These are phyloP conservation scores for Sclerospora graminicola DNA, from an alignment of 352 stramenopile species.

Conservation along the genomic window DNA sequence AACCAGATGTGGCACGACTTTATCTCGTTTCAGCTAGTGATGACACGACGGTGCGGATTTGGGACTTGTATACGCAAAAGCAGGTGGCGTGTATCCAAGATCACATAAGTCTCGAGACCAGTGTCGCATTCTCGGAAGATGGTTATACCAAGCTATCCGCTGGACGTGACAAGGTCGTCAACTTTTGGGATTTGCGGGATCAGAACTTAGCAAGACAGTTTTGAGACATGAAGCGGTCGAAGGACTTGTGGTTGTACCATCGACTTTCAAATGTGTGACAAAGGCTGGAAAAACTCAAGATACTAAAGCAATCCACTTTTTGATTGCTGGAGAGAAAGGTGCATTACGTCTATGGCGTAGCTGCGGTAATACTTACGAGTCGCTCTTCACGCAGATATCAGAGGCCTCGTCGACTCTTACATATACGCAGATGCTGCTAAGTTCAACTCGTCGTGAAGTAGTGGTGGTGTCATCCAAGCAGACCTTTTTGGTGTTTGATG, in stretches of 20 bases:
- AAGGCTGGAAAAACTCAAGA: conserved; percentile 22
- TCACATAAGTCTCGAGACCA: conserved; percentile 92
- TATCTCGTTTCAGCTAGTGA: conserved; percentile 73
- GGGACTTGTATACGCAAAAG: conserved; percentile 79
- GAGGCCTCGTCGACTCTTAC: conserved; percentile 27
- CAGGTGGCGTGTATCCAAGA: conserved; percentile 86
- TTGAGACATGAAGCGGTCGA: conserved; percentile 93
- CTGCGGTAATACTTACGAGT: conserved; percentile 23
- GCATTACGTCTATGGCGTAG: conserved; percentile 71
- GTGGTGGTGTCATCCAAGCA: conserved; percentile 75
- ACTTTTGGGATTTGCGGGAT: conserved; percentile 82
- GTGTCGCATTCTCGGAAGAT: conserved; percentile 84
- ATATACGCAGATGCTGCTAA: conserved; percentile 50
- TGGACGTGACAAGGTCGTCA: conserved; percentile 90
- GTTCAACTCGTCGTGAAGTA: conserved; percentile 44
- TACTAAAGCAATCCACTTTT: conserved; percentile 77
- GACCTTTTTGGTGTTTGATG: conserved; percentile 81
- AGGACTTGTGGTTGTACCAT: conserved; percentile 84
- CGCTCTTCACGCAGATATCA: conserved; percentile 34
- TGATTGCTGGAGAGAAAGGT: conserved; percentile 90
- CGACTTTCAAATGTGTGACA: conserved; percentile 39
- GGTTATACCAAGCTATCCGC: conserved; percentile 82
- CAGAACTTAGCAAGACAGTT: conserved; percentile 87
- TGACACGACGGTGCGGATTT: conserved; percentile 69
- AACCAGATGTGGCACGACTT: conserved; percentile 52